These are phyloP conservation scores for Sporisorium scitamineum DNA, from an alignment of 1,284 basidiomycete species.

Conservation along the genomic window DNA sequence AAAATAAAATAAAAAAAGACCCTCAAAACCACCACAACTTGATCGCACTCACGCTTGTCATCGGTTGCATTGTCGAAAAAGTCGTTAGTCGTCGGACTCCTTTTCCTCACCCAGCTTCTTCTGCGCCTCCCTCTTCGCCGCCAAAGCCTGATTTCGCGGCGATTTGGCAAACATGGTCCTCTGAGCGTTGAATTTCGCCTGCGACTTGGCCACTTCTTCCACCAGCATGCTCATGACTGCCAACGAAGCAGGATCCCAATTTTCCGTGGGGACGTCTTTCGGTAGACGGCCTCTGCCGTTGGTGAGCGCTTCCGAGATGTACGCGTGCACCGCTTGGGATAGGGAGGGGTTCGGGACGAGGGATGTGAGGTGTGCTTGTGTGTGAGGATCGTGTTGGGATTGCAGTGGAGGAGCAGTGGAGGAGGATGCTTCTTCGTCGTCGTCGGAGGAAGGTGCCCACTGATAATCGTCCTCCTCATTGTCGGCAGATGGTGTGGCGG, in stretches of 20 bases:
- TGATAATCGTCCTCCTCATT: constrained; percentile 1
- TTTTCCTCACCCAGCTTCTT: neutral
- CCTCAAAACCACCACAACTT: neutral
- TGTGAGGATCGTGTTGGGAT: neutral
- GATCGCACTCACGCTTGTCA: neutral
- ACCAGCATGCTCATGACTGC: constrained; percentile 28
- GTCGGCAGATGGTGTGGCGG: neutral
- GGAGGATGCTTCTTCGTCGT: neutral
- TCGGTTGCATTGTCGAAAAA: too few species aligned
- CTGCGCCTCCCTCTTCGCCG: constrained; percentile 4
- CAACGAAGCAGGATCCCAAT: constrained; percentile 30
- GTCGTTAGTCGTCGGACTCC: too few species aligned
- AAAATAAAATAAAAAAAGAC: constrained; percentile 1
- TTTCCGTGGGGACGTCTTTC: neutral
- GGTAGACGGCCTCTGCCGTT: constrained; percentile 5
- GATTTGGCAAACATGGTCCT: constrained; percentile 37
- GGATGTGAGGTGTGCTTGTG: neutral
- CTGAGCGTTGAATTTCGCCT: constrained; percentile 29
- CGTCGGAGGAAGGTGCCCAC: constrained; percentile 12
- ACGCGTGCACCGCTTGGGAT: constrained; percentile 8
- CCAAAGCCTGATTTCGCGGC: constrained; percentile 24
- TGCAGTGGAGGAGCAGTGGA: neutral
- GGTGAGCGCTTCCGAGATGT: constrained; percentile 10
- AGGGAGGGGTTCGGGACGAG: constrained; percentile 4
- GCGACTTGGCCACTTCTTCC: constrained; percentile 33